phyloP scores from a whole-genome alignment of 2,329 filamentous ascomycete genomes.

The Alternaria angustiovoidea region DNA sequence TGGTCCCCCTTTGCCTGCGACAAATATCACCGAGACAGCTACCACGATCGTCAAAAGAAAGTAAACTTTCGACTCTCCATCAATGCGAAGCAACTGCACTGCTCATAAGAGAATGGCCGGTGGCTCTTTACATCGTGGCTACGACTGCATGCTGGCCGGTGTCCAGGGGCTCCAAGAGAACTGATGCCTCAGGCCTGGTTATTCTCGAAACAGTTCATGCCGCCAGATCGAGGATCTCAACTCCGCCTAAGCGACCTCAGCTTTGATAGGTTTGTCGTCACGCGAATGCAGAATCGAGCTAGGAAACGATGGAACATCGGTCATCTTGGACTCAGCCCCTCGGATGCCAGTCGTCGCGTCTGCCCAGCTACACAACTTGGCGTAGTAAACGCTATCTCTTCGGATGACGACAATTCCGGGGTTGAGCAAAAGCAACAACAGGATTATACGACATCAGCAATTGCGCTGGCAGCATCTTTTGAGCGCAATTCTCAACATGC shows the following conservation, averaged over 20 bases:
- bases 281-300: background rate
- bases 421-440: slow-evolving; percentile 3
- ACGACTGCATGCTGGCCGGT: background rate
- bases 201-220: slow-evolving; percentile 8
- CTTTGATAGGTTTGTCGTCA: background rate
- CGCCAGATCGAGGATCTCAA: background rate
- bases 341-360: slow-evolving; percentile 4
- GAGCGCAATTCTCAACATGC: background rate
- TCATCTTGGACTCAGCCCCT: slow-evolving; percentile 5
- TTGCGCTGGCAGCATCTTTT: background rate
- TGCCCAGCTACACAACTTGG: slow-evolving; percentile 8
- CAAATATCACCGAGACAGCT: background rate
- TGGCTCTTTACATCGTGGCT: background rate
- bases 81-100: slow-evolving; percentile 1
- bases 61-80: slow-evolving; percentile 1
- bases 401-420: slow-evolving; percentile 5
- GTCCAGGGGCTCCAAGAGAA: background rate
- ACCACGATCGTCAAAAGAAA: background rate
- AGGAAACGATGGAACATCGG: background rate
- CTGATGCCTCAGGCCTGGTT: slow-evolving; percentile 7
- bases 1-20: background rate
- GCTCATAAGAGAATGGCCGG: background rate
- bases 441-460: background rate
- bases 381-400: background rate
- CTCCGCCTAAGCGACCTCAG: background rate